A percentile compares a stretch with the other conserved stretches of the same genome.
phyloP scores from a whole-genome alignment of 805 yeast genomes.

The Saccharomycopsis capsularis region DNA sequence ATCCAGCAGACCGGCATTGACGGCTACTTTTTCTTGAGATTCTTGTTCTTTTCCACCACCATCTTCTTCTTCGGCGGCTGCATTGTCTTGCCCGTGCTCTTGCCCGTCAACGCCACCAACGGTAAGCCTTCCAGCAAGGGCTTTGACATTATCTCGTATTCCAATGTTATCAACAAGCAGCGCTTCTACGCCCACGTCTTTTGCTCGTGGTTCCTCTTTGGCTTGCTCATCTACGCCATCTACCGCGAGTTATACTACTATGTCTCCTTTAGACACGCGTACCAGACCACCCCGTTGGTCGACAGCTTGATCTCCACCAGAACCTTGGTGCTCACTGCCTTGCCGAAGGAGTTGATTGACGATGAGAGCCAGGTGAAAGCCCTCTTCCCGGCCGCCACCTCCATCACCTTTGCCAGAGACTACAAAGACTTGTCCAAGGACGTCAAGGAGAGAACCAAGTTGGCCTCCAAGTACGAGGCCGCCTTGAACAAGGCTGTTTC shows the following conservation, averaged over 20 bases:
- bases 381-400: slow-evolving; percentile 57
- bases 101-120: slow-evolving; percentile 70
- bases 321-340: slow-evolving; percentile 65
- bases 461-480: slow-evolving; percentile 55
- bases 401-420: slow-evolving; percentile 59
- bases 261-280: slow-evolving; percentile 62
- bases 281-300: slow-evolving; percentile 66
- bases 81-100: slow-evolving; percentile 58
- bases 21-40: slow-evolving; percentile 70
- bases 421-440: slow-evolving; percentile 48
- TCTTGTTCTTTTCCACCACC: slow-evolving; percentile 46
- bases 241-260: slow-evolving; percentile 72
- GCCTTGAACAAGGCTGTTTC: slow-evolving; percentile 53
- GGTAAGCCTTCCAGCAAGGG: slow-evolving; percentile 45
- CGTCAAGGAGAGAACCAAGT: slow-evolving; percentile 57
- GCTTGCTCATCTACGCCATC: slow-evolving; percentile 54
- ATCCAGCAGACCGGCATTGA: slow-evolving; percentile 69
- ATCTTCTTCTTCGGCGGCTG: slow-evolving; percentile 48
- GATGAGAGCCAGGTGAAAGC: slow-evolving; percentile 45
- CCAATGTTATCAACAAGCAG: slow-evolving; percentile 57
- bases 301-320: slow-evolving; percentile 63
- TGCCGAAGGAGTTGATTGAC: slow-evolving; percentile 42
- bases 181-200: slow-evolving; percentile 70
- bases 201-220: slow-evolving; percentile 68
- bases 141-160: slow-evolving; percentile 56